Evolutionary conservation across 108 stramenopile species (phyloP), one percentile per base, ranked within the genome.

Genomic region (Mediolabrus comicus): DNA sequence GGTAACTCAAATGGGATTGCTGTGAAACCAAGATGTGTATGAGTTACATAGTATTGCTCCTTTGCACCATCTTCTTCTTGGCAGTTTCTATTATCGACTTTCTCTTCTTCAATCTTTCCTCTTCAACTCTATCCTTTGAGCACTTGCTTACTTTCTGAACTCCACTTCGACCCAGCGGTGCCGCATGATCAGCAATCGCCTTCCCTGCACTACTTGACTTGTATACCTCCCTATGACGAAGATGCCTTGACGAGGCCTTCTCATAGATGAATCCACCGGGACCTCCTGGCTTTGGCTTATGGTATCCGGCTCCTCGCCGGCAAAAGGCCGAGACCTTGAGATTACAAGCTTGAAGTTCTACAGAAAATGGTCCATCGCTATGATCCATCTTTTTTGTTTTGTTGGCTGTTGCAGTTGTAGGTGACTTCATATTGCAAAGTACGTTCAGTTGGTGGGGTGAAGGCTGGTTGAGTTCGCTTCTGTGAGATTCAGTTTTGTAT

Each of bases 1-100:
- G 64, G 91, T 95, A 11, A 89, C 90, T 14, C 79, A 87, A 67
- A 87, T 90, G 6, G 86, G 82, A 6, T 49, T 74, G 38, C 34
- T 90, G 25, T 87, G 60, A 74, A 41, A 66, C 29, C 17, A 24
- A 17, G 4, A 24, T 49, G 2, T 8, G 19, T 22, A 22, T 22
- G 19, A 22, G 17, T 49, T 49, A 22, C 19, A 49, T 49, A n/a
- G n/a, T n/a, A n/a, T n/a, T n/a, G n/a, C 10, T 22, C 19, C 22
- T 49, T 22, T 49, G 46, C 10, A 33, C 1, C 32, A 33, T 33
- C 29, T 32, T 33, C 28, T 33, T 32, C 24, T 33, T 57, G 31
- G 56, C 56, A 1, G 30, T 28, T 17, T 57, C 56, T 17, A 57
- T 32, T 4, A 57, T 22, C 4, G 55, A 24, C 30, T 57, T 32